Evolutionary conservation across 2,329 filamentous ascomycete genomes (phyloP).

Genomic region (Orbilia ellipsospora): DNA sequence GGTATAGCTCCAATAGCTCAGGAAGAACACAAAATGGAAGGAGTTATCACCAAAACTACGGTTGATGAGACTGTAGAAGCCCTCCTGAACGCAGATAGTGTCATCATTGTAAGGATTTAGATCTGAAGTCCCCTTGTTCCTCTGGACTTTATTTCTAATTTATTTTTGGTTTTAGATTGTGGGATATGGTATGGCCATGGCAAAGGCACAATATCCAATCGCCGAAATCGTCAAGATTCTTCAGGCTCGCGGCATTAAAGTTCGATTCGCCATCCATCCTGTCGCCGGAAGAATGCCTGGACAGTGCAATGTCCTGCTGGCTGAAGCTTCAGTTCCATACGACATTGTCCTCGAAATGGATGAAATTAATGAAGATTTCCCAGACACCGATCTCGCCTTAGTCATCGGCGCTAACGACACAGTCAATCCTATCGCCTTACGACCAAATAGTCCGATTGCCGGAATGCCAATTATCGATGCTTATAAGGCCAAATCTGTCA

Average conservation of each 20-base stretch:
- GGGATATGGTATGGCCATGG: slow-evolving; percentile 93
- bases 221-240: slow-evolving; percentile 81
- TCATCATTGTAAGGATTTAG: slow-evolving; percentile 74
- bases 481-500: slow-evolving; percentile 92
- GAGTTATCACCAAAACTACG: slow-evolving; percentile 79
- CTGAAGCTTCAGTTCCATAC: slow-evolving; percentile 87
- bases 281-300: slow-evolving; percentile 93
- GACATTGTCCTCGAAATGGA: slow-evolving; percentile 96
- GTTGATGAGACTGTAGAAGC: slow-evolving; percentile 84
- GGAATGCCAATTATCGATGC: slow-evolving; percentile 93
- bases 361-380: slow-evolving; percentile 93
- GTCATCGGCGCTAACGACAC: slow-evolving; percentile 95
- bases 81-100: slow-evolving; percentile 79
- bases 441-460: slow-evolving; percentile 83
- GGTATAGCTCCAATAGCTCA: slow-evolving; percentile 75
- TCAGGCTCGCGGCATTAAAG: slow-evolving; percentile 79
- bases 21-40: slow-evolving; percentile 79
- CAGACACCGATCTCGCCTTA: slow-evolving; percentile 83
- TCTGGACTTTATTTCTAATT: slow-evolving; percentile 5
- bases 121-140: not conserved
- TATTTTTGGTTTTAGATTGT: slow-evolving; percentile 67
- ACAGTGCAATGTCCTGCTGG: slow-evolving; percentile 89
- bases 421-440: slow-evolving; percentile 87
- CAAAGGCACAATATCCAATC: slow-evolving; percentile 91
- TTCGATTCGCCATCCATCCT: slow-evolving; percentile 89